phyloP scores from a whole-genome alignment of 257 asterid species.

The Mitragyna speciosa region DNA sequence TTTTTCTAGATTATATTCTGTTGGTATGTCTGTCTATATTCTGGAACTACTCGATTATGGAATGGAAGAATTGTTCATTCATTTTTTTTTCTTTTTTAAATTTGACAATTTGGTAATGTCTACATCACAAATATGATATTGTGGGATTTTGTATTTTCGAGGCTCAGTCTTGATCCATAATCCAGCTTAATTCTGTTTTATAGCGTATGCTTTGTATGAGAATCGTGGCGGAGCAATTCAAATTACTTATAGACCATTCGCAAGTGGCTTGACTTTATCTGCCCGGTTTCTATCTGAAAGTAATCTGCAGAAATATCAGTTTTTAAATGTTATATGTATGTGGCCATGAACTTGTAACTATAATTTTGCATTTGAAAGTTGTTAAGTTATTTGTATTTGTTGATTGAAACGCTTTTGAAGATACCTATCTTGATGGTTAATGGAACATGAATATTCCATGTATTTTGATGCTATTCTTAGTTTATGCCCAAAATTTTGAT shows the following conservation, averaged over 20 bases:
- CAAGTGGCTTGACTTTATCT: not conserved
- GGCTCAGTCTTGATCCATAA: not conserved
- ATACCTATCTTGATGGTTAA: not conserved
- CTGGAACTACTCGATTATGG: too few relatives aligned
- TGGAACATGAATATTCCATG: not conserved
- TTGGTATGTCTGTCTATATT: not conserved
- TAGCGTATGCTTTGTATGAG: too few relatives aligned
- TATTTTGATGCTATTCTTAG: slow-evolving; percentile 2
- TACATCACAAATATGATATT: not conserved
- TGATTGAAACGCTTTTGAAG: not conserved
- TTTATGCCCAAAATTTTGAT: not conserved
- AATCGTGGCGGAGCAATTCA: too few relatives aligned
- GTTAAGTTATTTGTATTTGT: not conserved
- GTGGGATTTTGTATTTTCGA: not conserved
- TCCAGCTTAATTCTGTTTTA: too few relatives aligned
- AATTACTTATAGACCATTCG: too few relatives aligned
- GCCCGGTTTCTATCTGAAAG: too few relatives aligned
- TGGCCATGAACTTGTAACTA: not conserved
- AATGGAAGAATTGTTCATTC: too few relatives aligned
- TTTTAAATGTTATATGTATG: not conserved
- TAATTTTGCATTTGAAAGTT: not conserved
- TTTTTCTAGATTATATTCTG: too few relatives aligned
- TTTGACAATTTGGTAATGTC: not conserved
- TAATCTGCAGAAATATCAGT: not conserved
- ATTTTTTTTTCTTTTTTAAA: too few relatives aligned